These are phyloP conservation scores for Globisporangium solare DNA, from an alignment of 352 stramenopile species.

Conservation along the genomic window DNA sequence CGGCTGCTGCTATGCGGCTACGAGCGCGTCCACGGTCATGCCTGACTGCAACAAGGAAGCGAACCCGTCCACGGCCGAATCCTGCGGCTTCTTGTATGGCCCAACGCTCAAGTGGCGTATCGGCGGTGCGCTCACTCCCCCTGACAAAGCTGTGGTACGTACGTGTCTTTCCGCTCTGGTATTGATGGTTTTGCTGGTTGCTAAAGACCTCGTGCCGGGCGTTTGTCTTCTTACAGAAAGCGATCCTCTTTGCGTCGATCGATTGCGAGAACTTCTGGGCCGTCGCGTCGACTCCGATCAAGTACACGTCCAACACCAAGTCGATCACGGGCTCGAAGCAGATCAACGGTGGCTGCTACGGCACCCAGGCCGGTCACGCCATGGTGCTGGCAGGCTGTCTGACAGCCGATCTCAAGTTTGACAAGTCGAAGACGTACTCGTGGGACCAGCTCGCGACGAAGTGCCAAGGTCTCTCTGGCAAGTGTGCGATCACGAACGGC, in stretches of 20 bases:
- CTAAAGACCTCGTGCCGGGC: background rate
- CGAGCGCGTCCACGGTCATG: conserved; percentile 34
- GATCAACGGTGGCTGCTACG: conserved; percentile 85
- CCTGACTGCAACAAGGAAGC: conserved; percentile 62
- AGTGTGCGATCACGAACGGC: conserved; percentile 82
- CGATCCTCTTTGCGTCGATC: conserved; percentile 80
- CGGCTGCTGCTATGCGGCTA: conserved; percentile 74
- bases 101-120: conserved; percentile 84
- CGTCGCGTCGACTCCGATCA: conserved; percentile 68
- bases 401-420: conserved; percentile 59
- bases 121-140: conserved; percentile 43
- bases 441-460: conserved; percentile 83
- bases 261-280: conserved; percentile 86
- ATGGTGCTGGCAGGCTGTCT: conserved; percentile 85
- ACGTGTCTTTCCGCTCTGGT: background rate
- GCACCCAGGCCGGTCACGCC: conserved; percentile 37
- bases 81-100: conserved; percentile 80
- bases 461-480: conserved; percentile 67
- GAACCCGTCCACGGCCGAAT: conserved; percentile 50
- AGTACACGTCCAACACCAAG: conserved; percentile 68
- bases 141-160: conserved; percentile 31
- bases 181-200: background rate
- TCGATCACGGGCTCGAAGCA: conserved; percentile 71
- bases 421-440: conserved; percentile 78
- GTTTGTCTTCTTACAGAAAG: conserved; percentile 18